Evolutionary conservation across 225 moss, liverwort and hornwort species (phyloP), one percentile per base, ranked within the genome.

Genomic region (Pseudoscleropodium purum): DNA sequence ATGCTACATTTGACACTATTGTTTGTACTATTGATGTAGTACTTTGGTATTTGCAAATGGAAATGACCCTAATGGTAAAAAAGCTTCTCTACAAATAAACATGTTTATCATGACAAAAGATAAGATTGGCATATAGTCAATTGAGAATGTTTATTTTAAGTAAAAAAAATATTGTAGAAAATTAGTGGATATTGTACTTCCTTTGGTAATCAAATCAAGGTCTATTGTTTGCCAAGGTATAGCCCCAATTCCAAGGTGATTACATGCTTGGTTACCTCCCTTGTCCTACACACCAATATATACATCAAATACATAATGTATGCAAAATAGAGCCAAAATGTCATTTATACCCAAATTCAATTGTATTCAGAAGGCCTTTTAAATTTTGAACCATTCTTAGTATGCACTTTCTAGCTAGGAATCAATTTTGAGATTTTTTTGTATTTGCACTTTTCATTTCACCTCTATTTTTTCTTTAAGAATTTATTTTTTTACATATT

Each of bases 191-290:
- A 37, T 20, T 36, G 2, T 37, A 67, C 11, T 67, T 37, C 11
- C 0, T 11, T 67, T 20, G 6, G 20, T 67, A 20, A 37, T 67
- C 20, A 20, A 18, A 67, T 20, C 2, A 67, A 20, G 5, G 20
- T 36, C 6, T 20, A 6, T 36, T 37, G 2, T 67, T 11, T 37
- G 36, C 4, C 4, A 11, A 19, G 1, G 37, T 37, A 11, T 20
- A 37, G 37, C 20, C 6, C 67, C 6, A 37, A 67, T 37, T 68
- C 11, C 2, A 12, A 2, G 12, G 6, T 68, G 12, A 37, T 68
- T 37, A 12, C 19, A 67, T 67, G 3, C 11, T 10, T 3, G 3
- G 5, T 67, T 1, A 5, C 11, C 1, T 2, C 57, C 11, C 1
- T 34, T 34, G 6, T 10, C 19, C 9, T 17, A 36, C 7, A 34